These are phyloP conservation scores for Lasiosphaeria hispida DNA, from an alignment of 495 filamentous ascomycete genomes.

Conservation along the genomic window DNA sequence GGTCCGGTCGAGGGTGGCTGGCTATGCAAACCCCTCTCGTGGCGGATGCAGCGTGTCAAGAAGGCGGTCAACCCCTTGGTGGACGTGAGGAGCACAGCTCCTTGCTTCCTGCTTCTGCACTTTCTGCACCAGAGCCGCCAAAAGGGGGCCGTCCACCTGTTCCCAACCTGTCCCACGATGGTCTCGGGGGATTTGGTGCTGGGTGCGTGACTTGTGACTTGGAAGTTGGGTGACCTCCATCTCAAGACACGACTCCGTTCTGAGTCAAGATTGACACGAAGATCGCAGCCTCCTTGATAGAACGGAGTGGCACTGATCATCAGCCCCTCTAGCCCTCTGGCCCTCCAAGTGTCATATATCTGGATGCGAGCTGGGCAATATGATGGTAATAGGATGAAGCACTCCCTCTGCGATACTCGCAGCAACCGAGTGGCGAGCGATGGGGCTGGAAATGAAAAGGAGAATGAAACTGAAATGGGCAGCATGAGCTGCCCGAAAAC, in stretches of 20 bases:
- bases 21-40: slow-evolving; percentile 19
- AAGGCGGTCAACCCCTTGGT: slow-evolving; percentile 24
- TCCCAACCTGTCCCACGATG: slow-evolving; percentile 1
- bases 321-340: not conserved
- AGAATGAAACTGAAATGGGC: too few relatives aligned
- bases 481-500: slow-evolving; percentile 1
- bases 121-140: not conserved
- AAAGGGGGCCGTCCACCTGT: not conserved
- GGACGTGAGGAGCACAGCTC: not conserved
- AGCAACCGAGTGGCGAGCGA: not conserved
- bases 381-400: not conserved
- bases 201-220: not conserved
- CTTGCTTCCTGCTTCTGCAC: not conserved
- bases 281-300: not conserved
- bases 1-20: slow-evolving; percentile 6
- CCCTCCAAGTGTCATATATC: not conserved
- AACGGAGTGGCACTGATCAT: not conserved
- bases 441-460: too few relatives aligned
- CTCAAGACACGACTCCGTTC: not conserved
- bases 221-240: not conserved
- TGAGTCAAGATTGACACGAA: slow-evolving; percentile 9
- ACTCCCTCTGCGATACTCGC: not conserved
- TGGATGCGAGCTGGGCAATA: not conserved
- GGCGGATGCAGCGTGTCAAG: slow-evolving; percentile 2
- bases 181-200: slow-evolving; percentile 7